These are phyloP conservation scores for Zoysia matrella DNA, from an alignment of 202 grass and related monocot species.

Conservation along the genomic window DNA sequence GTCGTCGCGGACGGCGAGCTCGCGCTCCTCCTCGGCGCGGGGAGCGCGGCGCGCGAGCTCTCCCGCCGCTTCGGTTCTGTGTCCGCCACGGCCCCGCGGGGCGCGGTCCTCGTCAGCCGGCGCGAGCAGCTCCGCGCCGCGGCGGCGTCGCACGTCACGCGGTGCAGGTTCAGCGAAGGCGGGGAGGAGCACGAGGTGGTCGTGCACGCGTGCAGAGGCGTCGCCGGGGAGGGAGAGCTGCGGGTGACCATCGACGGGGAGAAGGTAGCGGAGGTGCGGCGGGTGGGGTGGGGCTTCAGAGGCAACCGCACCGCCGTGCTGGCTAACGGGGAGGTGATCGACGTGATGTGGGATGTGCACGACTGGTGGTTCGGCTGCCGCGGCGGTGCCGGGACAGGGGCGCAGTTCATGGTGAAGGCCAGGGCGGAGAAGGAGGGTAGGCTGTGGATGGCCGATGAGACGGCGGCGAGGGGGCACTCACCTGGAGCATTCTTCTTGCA, in stretches of 20 bases:
- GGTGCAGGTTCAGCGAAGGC: constrained; percentile 63
- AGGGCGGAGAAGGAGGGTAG: constrained; percentile 60
- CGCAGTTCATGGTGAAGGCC: constrained; percentile 83
- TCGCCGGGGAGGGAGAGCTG: constrained; percentile 46
- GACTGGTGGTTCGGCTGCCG: constrained; percentile 81
- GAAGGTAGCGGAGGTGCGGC: constrained; percentile 57
- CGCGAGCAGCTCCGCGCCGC: constrained; percentile 60
- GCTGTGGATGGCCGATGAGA: constrained; percentile 71
- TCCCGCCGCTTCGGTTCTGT: constrained; percentile 47
- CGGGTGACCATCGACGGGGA: constrained; percentile 68
- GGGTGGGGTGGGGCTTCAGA: constrained; percentile 71
- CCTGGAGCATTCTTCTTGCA: constrained; percentile 57
- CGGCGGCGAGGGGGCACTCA: neutral
- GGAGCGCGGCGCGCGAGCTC: constrained; percentile 44
- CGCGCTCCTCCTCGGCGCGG: constrained; percentile 60
- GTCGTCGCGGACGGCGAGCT: constrained; percentile 69
- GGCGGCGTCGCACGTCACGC: constrained; percentile 51
- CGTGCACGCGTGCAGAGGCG: constrained; percentile 52
- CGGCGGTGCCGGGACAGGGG: neutral
- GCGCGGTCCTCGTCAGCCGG: constrained; percentile 48
- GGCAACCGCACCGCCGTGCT: constrained; percentile 74
- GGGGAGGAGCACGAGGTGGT: constrained; percentile 73
- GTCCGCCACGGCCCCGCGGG: neutral
- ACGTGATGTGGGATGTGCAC: constrained; percentile 94
- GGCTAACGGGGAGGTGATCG: constrained; percentile 62